phyloP scores from a whole-genome alignment of 108 stramenopile species.

The Stephanodiscus minutulus region DNA sequence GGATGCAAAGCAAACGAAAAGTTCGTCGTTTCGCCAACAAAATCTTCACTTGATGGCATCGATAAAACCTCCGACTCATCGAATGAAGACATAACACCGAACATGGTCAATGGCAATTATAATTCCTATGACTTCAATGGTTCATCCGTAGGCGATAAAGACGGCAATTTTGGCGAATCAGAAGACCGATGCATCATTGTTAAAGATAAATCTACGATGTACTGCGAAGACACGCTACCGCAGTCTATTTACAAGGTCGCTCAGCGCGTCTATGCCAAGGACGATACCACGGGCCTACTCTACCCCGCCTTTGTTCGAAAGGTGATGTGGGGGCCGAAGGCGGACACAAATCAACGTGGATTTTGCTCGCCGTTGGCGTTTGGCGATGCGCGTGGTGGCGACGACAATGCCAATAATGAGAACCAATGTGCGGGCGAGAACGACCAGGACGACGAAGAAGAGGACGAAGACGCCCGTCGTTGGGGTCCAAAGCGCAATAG shows the following conservation, averaged over 20 bases:
- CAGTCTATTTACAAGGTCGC: conserved; percentile 8
- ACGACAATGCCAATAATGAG: background rate
- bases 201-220: background rate
- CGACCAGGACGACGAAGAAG: conserved; percentile 9
- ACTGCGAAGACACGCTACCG: conserved; percentile 4
- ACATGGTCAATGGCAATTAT: no score
- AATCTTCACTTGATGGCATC: background rate
- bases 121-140: no score
- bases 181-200: background rate
- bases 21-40: background rate
- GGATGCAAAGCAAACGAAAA: background rate
- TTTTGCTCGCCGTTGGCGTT: background rate
- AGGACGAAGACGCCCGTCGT: conserved; percentile 10
- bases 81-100: no score
- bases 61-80: no score
- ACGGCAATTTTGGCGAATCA: no score
- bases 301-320: conserved; percentile 64
- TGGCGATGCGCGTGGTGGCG: no score
- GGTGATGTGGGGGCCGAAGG: conserved; percentile 51
- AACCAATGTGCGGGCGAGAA: background rate
- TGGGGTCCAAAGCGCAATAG: conserved; percentile 34
- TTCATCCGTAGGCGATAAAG: no score
- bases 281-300: conserved; percentile 57
- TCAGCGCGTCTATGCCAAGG: conserved; percentile 63
- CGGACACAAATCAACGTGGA: conserved; percentile 10